Base-by-base conservation (phyloP, 2,329 filamentous ascomycete species). In the Ceratocystis harringtonii region DNA sequence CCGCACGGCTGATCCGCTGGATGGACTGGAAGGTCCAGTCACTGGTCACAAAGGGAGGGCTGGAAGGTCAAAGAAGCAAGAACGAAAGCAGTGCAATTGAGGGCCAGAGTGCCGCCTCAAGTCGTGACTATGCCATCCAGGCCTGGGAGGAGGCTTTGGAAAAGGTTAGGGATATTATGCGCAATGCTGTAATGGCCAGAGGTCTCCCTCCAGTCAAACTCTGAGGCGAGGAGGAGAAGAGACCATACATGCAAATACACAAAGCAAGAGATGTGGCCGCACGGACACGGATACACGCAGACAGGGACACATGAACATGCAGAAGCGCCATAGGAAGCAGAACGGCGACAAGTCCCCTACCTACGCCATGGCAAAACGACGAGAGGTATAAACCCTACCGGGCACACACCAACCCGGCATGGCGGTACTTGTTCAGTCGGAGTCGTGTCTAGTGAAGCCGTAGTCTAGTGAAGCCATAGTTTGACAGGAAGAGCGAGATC, bases 1-100 rank as follows among this genome's bases (percentile, higher is more conserved):
- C 83, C 0, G 80, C 84, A 1, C 81, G 82, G 12, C 75, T 94
- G 19, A 81, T 88, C 12, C 84, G 79, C 69, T 95, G 90, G 89
- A 69, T 87, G 61, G 77, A 78, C 52, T 78, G 82, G 71, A 69
- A 85, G 22, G 77, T 85, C 5, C 52, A 58, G 25, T 25, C 52
- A 17, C 52, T 58, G 12, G 52, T 6, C 12, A 36, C 7, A 17
- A 30, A 58, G 5, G n/a, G n/a, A 17, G 52, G 52, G 2, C 22
- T 17, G 2, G 19, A 52, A 7, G 48, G 22, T 12, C n/a, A 22
- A 22, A 19, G 45, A 22, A 50, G 6, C 2, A 22, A 22, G 17
- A 50, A 5, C 7, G 19, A 19, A 81, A 58, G 79, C 80, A 57
- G 77, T 72, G 71, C 3, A 72, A 70, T 19, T 28, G 8, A 8